Evolutionary conservation across 306 rosid genomes (phyloP), one percentile per base, ranked within the genome.

Genomic region (Astragalus glycyphyllos): DNA sequence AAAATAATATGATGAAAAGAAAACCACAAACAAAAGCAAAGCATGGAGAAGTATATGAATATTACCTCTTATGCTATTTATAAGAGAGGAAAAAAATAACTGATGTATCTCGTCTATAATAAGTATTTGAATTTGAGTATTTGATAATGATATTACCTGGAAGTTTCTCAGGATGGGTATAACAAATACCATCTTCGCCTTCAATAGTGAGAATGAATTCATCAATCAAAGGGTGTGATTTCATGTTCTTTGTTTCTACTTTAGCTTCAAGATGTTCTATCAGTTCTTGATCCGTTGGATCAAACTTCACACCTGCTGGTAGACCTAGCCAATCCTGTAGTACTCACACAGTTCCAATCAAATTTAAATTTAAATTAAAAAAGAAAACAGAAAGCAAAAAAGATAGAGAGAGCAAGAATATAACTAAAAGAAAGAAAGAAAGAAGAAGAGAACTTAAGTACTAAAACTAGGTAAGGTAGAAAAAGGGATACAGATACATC

Each of bases 181-280:
- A 95, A 79, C 99, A 95, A 83, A 95, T 95, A 17, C 99, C 99
- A 79, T 95, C 99, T 71, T 95, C 99, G 65, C 97, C 97, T 86
- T 95, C 96, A 67, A 95, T 95, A 3, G 99, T 95, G 17, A 94
- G 97, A 37, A 95, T 95, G 83, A 95, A 95, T 75, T 89, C 99
- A 81, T 95, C 99, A 6, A 95, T 95, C 88, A 95, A 75, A 76
- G 99, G 99, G 79, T 95, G 99, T 76, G 99, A 89, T 76, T 83
- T 94, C 81, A 78, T 83, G 71, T 87, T 86, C 81, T 84, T 91
- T 40, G 88, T 78, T 70, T 91, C 94, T 1, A 91, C 99, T 74
- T 95, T 95, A 44, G 99, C 99, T 85, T 95, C 99, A 3, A 95
- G 92, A 69, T 95, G 99, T 86, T 95, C 96, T 34, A 95, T 89